These are phyloP conservation scores for Taphrina wiesneri DNA, from an alignment of 1,139 yeast species.

Conservation along the genomic window DNA sequence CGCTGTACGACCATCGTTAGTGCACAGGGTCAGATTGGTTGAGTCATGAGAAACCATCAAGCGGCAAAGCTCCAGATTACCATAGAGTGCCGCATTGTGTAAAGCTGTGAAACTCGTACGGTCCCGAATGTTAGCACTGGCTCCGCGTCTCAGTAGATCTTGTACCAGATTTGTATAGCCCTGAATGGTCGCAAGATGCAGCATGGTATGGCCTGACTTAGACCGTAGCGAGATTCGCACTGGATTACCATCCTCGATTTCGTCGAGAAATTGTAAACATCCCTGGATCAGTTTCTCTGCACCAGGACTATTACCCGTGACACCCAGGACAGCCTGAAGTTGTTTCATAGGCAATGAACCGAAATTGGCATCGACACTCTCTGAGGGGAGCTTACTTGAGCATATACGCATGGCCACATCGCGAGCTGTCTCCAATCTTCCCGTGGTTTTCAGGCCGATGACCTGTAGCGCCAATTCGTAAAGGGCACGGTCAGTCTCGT, in stretches of 20 bases:
- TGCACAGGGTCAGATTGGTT: slow-evolving; percentile 7
- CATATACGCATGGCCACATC: slow-evolving; percentile 33
- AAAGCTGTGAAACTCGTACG: slow-evolving; percentile 81
- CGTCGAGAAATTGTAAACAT: slow-evolving; percentile 63
- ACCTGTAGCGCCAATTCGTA: slow-evolving; percentile 91
- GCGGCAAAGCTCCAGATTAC: slow-evolving; percentile 61
- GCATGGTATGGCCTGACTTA: slow-evolving; percentile 77
- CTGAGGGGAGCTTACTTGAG: slow-evolving; percentile 22
- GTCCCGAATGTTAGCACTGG: slow-evolving; percentile 73
- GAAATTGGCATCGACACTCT: not conserved
- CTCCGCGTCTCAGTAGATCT: slow-evolving; percentile 73
- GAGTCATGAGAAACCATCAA: slow-evolving; percentile 63
- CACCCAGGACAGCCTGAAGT: slow-evolving; percentile 38
- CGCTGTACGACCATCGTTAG: slow-evolving; percentile 22
- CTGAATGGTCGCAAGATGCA: slow-evolving; percentile 78
- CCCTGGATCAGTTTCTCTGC: slow-evolving; percentile 54
- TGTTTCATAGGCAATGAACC: slow-evolving; percentile 10
- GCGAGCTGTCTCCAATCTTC: slow-evolving; percentile 86
- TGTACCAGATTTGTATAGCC: slow-evolving; percentile 65
- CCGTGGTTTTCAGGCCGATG: slow-evolving; percentile 92
- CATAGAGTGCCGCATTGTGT: slow-evolving; percentile 78
- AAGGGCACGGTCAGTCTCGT: slow-evolving; percentile 88
- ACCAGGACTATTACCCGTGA: slow-evolving; percentile 55
- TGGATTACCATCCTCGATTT: slow-evolving; percentile 56
- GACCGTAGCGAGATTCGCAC: slow-evolving; percentile 83